A percentile compares a stretch with the other conserved stretches of the same genome.
Evolutionary conservation across 352 stramenopile genomes (phyloP).

Genomic region (Elongisporangium senticosum): DNA sequence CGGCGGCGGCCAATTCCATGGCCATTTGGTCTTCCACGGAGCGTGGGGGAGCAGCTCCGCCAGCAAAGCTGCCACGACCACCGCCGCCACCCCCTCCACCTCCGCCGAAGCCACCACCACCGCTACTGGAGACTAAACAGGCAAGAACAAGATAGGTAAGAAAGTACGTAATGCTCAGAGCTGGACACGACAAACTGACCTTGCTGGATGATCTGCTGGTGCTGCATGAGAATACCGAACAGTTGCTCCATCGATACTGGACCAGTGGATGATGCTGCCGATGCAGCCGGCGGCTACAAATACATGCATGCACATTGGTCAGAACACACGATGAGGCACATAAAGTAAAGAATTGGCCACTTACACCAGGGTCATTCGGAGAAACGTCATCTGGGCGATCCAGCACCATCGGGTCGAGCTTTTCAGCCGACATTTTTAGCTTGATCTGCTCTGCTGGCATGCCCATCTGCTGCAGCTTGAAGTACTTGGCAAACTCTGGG

Average conservation of each 20-base stretch:
- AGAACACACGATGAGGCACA: constrained; percentile 1
- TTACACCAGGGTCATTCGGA: constrained; percentile 72
- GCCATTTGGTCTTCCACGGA: constrained; percentile 85
- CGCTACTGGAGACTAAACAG: constrained; percentile 34
- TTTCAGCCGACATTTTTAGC: constrained; percentile 75
- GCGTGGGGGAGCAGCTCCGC: constrained; percentile 15
- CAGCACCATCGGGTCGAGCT: constrained; percentile 52
- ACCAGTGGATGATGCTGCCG: constrained; percentile 3
- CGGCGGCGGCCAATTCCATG: constrained; percentile 64
- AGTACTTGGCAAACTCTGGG: constrained; percentile 69
- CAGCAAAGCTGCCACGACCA: constrained; percentile 13
- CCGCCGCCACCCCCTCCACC: constrained; percentile 14
- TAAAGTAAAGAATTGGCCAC: constrained; percentile 6
- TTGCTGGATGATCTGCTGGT: constrained; percentile 86
- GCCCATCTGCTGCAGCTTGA: constrained; percentile 77
- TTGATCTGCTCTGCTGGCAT: constrained; percentile 81
- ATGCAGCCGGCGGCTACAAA: constrained; percentile 30
- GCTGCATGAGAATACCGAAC: constrained; percentile 84
- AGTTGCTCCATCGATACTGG: constrained; percentile 84
- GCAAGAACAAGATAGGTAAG: constrained; percentile 5
- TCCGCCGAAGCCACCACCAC: constrained; percentile 1
- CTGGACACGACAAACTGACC: constrained; percentile 19
- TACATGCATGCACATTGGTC: constrained; percentile 1
- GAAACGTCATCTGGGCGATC: constrained; percentile 71
- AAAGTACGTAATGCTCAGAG: background rate